Percentiles rank a stretch among this genome's conserved stretches.
Evolutionary conservation across 2,329 filamentous ascomycete genomes (phyloP).

Genomic region (Ophiostoma quercus): DNA sequence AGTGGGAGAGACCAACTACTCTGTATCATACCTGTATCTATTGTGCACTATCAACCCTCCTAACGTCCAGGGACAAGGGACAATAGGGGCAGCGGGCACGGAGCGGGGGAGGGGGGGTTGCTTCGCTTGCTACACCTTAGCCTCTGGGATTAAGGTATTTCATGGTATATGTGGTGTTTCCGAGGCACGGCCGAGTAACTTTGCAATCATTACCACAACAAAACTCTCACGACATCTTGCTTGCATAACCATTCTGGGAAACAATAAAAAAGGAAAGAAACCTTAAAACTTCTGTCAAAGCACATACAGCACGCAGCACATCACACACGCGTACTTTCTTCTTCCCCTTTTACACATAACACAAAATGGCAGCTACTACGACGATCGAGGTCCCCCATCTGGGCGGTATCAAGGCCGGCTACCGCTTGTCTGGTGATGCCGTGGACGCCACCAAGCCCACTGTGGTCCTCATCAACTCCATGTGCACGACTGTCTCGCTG

Average conservation of each 20-base stretch:
- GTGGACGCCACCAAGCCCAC: constrained; percentile 50
- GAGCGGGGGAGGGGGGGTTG: not conserved
- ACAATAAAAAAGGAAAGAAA: not conserved
- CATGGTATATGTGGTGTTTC: not conserved
- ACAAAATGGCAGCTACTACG: constrained; percentile 13
- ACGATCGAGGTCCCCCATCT: constrained; percentile 46
- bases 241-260: not conserved
- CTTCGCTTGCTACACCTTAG: not conserved
- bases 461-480: constrained; percentile 47
- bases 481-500: constrained; percentile 46
- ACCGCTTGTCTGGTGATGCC: constrained; percentile 32
- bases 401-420: constrained; percentile 44
- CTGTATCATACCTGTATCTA: not conserved
- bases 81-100: not conserved
- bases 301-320: not conserved
- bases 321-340: not conserved
- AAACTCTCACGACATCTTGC: not conserved
- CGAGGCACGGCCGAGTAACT: not conserved
- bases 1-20: not conserved
- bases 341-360: not conserved
- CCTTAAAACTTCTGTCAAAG: not conserved
- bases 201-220: constrained; percentile 5
- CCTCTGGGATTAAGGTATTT: not conserved
- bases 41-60: not conserved
- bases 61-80: not conserved